Conservation (phyloP, 306 rosid species). For the Fagus sylvatica region DNA sequence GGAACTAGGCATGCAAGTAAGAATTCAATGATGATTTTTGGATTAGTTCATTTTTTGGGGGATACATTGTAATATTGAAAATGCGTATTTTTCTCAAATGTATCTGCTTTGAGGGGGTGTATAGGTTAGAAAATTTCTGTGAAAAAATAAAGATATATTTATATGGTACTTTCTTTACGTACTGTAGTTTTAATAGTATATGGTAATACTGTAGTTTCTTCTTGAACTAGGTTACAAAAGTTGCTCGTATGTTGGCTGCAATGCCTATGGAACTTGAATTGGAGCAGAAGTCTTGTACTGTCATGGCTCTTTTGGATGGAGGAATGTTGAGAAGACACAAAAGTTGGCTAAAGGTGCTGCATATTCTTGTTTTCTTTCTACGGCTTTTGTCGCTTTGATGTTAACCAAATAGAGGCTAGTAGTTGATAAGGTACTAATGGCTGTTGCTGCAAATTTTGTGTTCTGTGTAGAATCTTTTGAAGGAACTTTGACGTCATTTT, state of each 20-base stretch:
- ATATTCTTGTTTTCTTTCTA: conserved; percentile 14
- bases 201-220: background rate
- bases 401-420: background rate
- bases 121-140: too few relatives aligned
- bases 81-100: too few relatives aligned
- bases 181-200: too few relatives aligned
- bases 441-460: conserved; percentile 15
- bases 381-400: conserved; percentile 15
- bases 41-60: background rate
- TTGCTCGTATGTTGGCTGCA: conserved; percentile 78
- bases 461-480: background rate
- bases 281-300: conserved; percentile 64
- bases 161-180: too few relatives aligned
- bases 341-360: conserved; percentile 85
- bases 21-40: conserved; percentile 22
- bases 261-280: conserved; percentile 50
- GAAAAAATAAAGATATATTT: too few relatives aligned
- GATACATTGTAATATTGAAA: too few relatives aligned
- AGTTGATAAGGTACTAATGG: background rate
- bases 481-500: background rate
- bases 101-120: too few relatives aligned
- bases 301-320: conserved; percentile 95
- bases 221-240: conserved; percentile 67
- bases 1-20: conserved; percentile 96
- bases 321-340: conserved; percentile 87